Conservation (phyloP, 2,329 filamentous ascomycete genomes). For the Sporothrix dimorphospora region DNA sequence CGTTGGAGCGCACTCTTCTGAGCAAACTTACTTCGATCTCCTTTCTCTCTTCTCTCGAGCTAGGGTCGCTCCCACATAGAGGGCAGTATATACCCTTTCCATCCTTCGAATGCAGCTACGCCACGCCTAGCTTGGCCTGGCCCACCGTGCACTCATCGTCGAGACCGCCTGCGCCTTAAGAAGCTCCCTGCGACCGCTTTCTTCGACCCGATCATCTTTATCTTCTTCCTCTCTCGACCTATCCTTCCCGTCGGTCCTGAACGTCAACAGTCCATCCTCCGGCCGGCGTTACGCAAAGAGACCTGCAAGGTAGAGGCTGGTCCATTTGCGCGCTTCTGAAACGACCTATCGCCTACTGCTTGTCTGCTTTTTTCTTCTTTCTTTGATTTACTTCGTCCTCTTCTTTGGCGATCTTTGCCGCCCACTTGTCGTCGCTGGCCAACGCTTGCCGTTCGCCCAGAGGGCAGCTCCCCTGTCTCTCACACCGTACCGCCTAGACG, state of each 20-base stretch:
- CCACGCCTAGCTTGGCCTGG: constrained; percentile 19
- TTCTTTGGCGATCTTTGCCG: constrained; percentile 3
- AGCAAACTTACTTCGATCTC: not conserved
- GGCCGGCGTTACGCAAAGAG: constrained; percentile 8
- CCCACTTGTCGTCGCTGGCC: constrained; percentile 15
- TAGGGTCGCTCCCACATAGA: not conserved
- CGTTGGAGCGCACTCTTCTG: constrained; percentile 3
- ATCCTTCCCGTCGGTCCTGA: constrained; percentile 18
- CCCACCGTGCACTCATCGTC: not conserved
- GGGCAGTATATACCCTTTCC: not conserved
- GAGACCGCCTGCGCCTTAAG: constrained; percentile 25
- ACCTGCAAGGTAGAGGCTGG: not conserved
- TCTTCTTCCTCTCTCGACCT: constrained; percentile 17
- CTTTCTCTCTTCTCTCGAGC: not conserved
- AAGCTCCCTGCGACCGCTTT: constrained; percentile 27
- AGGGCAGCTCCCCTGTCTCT: not conserved
- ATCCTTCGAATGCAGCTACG: constrained; percentile 29
- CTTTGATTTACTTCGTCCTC: not conserved
- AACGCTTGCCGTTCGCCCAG: constrained; percentile 10
- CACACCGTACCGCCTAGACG: not conserved
- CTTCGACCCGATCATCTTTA: constrained; percentile 11
- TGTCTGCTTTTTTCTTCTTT: not conserved
- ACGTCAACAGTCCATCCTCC: not conserved
- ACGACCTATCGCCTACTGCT: not conserved
- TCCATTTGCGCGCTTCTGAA: constrained; percentile 18